Evolutionary conservation across 345 rosid genomes (phyloP), one percentile per base, ranked within the genome.

Genomic region (Brassica cretica): DNA sequence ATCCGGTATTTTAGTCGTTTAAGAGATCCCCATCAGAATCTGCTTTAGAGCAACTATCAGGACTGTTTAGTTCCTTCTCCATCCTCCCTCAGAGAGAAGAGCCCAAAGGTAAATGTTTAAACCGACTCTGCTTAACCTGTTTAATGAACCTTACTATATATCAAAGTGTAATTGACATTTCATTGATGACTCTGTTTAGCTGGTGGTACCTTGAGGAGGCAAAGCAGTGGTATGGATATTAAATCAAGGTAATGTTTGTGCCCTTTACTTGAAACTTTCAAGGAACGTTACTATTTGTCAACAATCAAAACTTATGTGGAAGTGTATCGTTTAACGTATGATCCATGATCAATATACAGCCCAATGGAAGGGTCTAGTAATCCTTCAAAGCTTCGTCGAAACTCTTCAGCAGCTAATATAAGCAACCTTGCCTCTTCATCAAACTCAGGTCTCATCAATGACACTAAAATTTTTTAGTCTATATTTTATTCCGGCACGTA

Each of bases 21-120:
- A 87, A 85, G 80, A 86, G 93, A 75, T 89, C 92, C 46, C 77
- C 88, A 37, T 95, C 99, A 1, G 98, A 94, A 76, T 85, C 95
- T 32, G 83, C 98, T 59, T 70, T 93, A 60, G 99, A 93, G 84
- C 86, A 86, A 25, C 69, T 91, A 70, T 90, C 97, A 24, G 92
- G 88, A 71, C 71, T 93, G 24, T 74, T 93, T 35, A 91, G 90
- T 80, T 88, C 97, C 41, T 84, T 95, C 81, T 88, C 94, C 61
- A 84, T 82, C 8, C 83, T 80, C 72, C 64, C 93, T 3, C 93
- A 78, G 59, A 85, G 84, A 80, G 97, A 88, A 67, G 92, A 84
- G 62, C 53, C 78, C 30, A 90, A 68, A 84, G 94, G 98, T 93
- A 84, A 59, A 18, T 19, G 29, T 18, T 11, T 72, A 56, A 58